Base-by-base conservation (phyloP, 192 early-diverging fungal species). In the Phlyctochytrium planicorne region DNA sequence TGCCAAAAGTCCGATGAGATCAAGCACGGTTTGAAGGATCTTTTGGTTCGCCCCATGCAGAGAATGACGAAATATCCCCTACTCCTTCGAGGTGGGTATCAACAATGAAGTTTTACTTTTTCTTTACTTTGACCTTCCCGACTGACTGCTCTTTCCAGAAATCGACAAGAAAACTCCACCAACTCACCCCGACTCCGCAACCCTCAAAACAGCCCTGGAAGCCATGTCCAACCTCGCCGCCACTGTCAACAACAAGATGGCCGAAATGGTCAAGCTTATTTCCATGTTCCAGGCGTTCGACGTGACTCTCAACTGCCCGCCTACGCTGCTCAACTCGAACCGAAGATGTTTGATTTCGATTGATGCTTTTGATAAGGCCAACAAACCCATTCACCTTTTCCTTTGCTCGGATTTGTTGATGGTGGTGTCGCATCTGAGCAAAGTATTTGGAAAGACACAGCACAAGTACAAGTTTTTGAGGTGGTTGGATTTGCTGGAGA, bases 211-310 rank as follows among this genome's bases (percentile, higher is more conserved):
- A 12, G 85, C 85, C 0, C 70, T 62, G 31, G 73, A 81, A 59
- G 59, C 79, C 34, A 78, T 86, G 75, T 40, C 29, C 14, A 62
- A 62, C 24, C 72, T 86, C 34, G 84, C 83, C 1, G 52, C 64
- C 30, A 40, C 63, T 27, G 85, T 86, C 31, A 82, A 87, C 65
- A 72, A 86, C 40, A 79, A 78, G 64, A 86, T 87, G 70, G 66
- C 74, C 14, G 63, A 70, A 36, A 85, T 81, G 59, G 77, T 81
- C 63, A 75, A 82, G 31, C 60, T 65, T 1, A 75, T 75, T 4
- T 73, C 73, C 0, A 67, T 87, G 12, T 87, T 87, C 63, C 70
- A 79, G n/a, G 84, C 81, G 12, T 80, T 78, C 34, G 70, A 77
- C 35, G 72, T 73, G 37, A 86, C 84, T n/a, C 73, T 75, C 60